Percentiles rank a stretch among this genome's conserved stretches.
These are phyloP conservation scores for Russula earlei DNA, from an alignment of 768 basidiomycete species.

Conservation along the genomic window DNA sequence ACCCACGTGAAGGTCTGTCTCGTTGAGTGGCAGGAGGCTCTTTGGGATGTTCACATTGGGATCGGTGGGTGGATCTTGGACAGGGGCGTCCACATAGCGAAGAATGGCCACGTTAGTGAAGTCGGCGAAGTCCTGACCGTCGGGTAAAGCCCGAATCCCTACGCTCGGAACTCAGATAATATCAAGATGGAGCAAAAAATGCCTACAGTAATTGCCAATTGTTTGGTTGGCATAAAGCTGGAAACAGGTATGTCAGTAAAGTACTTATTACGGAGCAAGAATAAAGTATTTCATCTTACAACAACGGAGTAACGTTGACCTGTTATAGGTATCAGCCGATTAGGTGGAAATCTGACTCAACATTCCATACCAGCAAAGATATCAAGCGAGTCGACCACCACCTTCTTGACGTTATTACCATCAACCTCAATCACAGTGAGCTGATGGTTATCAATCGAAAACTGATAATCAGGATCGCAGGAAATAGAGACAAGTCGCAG, in stretches of 20 bases:
- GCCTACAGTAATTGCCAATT: background rate
- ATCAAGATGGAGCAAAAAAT: too few species aligned
- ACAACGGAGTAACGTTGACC: conserved; percentile 18
- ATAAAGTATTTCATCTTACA: background rate
- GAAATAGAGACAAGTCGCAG: conserved; percentile 9
- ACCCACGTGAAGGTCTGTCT: background rate
- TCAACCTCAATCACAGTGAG: conserved; percentile 21
- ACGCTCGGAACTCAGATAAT: too few species aligned
- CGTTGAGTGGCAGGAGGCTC: background rate
- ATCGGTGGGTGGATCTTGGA: background rate
- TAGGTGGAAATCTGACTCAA: background rate
- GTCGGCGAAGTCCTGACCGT: too few species aligned
- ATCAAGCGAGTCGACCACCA: conserved; percentile 2
- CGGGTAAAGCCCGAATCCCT: too few species aligned
- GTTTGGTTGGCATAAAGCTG: conserved; percentile 20
- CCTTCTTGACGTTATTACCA: conserved; percentile 10
- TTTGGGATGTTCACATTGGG: background rate
- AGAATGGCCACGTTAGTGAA: too few species aligned
- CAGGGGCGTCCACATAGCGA: too few species aligned
- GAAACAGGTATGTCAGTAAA: background rate
- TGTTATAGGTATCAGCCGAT: background rate
- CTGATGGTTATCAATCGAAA: conserved; percentile 17
- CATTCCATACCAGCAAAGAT: conserved; percentile 7
- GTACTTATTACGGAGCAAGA: background rate
- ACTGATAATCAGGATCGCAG: conserved; percentile 1